Evolutionary conservation across 306 rosid genomes (phyloP).

Genomic region (Alnus glutinosa): DNA sequence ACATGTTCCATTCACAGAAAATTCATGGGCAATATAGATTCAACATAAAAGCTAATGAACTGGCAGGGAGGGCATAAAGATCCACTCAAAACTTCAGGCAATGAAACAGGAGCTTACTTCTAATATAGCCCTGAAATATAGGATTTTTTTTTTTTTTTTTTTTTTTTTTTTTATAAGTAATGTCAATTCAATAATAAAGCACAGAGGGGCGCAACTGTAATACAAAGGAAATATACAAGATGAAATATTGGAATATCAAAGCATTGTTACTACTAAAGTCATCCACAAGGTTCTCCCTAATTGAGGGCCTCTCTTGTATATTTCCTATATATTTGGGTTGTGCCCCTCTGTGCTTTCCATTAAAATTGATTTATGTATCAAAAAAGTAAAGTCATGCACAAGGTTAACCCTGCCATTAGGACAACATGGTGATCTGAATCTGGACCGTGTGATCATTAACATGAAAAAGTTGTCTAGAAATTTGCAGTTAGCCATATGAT

Average conservation of each 20-base stretch:
- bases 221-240: too few species aligned
- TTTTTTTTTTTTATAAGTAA: background rate
- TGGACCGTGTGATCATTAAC: background rate
- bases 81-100: background rate
- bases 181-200: too few species aligned
- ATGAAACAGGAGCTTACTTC: background rate
- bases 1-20: background rate
- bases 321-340: too few species aligned
- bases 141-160: background rate
- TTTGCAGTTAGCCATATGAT: background rate
- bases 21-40: background rate
- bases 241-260: background rate
- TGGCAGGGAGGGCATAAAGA: background rate
- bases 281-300: background rate
- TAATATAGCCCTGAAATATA: background rate
- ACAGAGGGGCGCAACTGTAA: too few species aligned
- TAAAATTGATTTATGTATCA: too few species aligned
- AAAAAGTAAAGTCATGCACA: background rate
- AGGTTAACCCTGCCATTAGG: background rate
- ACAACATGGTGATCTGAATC: background rate
- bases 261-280: background rate
- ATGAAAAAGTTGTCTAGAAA: background rate
- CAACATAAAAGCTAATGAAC: background rate
- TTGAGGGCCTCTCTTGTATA: too few species aligned
- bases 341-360: too few species aligned